Conservation (phyloP, 768 basidiomycete genomes). For the Xerocomus brunneocitrinus region DNA sequence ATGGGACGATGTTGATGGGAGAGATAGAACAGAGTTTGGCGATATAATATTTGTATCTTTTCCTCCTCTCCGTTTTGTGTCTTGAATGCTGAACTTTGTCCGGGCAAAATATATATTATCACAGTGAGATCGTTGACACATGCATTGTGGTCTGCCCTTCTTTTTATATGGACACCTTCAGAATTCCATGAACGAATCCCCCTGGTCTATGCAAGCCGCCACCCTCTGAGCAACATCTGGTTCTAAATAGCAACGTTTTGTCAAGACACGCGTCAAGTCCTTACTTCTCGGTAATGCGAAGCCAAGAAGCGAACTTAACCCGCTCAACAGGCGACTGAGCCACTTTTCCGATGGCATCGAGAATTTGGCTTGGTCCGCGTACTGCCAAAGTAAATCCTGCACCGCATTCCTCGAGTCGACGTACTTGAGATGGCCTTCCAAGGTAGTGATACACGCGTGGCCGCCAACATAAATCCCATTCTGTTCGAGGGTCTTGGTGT, state of each 20-base stretch:
- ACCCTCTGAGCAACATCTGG: constrained; percentile 22
- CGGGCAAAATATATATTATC: neutral
- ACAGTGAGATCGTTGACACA: constrained; percentile 5
- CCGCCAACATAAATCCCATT: constrained; percentile 17
- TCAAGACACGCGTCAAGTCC: constrained; percentile 21
- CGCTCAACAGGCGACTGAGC: constrained; percentile 17
- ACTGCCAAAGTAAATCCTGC: constrained; percentile 19
- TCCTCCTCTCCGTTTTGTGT: neutral
- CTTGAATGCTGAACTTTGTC: neutral
- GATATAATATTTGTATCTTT: constrained; percentile 30
- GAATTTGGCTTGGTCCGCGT: constrained; percentile 23
- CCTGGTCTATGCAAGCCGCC: constrained; percentile 18
- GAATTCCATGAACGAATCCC: neutral
- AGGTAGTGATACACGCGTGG: constrained; percentile 29
- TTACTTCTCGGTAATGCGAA: constrained; percentile 17
- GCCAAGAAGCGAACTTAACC: constrained; percentile 14
- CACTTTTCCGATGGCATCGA: constrained; percentile 21
- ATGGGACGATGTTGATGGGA: constrained; percentile 86
- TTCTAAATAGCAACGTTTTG: constrained; percentile 23
- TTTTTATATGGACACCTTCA: too few relatives aligned
- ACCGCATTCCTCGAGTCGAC: constrained; percentile 15
- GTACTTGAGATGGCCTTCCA: constrained; percentile 21
- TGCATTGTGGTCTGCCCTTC: too few relatives aligned
- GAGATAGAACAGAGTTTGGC: constrained; percentile 71
- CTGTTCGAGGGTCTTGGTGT: constrained; percentile 15